phyloP scores from a whole-genome alignment of 1,284 basidiomycete genomes.

The Albatrellus sp. region DNA sequence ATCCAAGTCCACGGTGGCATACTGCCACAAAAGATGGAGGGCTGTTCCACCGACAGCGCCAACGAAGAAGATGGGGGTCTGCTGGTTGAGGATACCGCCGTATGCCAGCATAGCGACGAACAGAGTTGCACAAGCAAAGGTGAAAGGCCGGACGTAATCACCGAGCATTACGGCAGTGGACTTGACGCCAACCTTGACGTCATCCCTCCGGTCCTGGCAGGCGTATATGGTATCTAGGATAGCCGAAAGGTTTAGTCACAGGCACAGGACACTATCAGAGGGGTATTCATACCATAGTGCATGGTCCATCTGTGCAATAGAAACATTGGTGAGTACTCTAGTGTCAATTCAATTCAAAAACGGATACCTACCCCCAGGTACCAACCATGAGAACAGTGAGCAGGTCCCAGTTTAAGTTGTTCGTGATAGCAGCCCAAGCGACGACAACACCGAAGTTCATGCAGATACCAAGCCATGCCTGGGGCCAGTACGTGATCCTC shows the following conservation, averaged over 20 bases:
- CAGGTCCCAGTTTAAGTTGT: constrained; percentile 23
- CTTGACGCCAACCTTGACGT: constrained; percentile 37
- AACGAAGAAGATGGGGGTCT: constrained; percentile 39
- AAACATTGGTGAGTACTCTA: constrained; percentile 13
- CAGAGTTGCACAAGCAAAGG: constrained; percentile 34
- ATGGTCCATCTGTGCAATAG: constrained; percentile 44
- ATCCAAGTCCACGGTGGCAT: constrained; percentile 37
- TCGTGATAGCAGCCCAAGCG: constrained; percentile 32
- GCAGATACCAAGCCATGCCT: constrained; percentile 56
- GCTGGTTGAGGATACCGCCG: constrained; percentile 35
- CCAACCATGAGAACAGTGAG: constrained; percentile 24
- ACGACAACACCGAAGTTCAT: constrained; percentile 42
- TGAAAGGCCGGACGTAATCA: constrained; percentile 38
- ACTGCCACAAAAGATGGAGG: constrained; percentile 44
- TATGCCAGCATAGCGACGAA: constrained; percentile 37
- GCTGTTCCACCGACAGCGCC: constrained; percentile 39
- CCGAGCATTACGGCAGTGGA: constrained; percentile 47
- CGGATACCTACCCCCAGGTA: constrained; percentile 32
- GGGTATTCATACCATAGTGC: constrained; percentile 36
- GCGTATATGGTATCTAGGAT: constrained; percentile 40
- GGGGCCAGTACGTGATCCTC: constrained; percentile 65
- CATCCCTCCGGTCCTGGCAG: constrained; percentile 42
- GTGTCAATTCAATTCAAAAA: constrained; percentile 10
- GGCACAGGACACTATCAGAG: not conserved
- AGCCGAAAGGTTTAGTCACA: constrained; percentile 1